These are phyloP conservation scores for Colletotrichum sidae DNA, from an alignment of 2,329 filamentous ascomycete genomes.

Conservation along the genomic window DNA sequence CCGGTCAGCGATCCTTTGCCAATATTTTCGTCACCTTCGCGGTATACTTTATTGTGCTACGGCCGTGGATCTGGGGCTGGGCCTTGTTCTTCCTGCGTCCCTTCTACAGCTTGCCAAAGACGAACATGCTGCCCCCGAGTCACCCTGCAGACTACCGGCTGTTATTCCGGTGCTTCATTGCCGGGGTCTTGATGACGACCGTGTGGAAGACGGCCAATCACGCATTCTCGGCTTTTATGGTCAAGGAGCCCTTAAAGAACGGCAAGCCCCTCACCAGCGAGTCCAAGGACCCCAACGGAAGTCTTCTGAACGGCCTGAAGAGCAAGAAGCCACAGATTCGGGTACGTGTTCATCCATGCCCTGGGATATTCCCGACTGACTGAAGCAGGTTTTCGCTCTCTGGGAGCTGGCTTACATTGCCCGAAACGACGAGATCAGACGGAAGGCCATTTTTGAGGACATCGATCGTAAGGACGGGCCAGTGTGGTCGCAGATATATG, in stretches of 20 bases:
- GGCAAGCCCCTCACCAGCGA: conserved; percentile 85
- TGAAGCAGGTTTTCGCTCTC: conserved; percentile 74
- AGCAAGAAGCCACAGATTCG: conserved; percentile 83
- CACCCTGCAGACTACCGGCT: conserved; percentile 70
- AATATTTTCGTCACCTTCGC: conserved; percentile 60
- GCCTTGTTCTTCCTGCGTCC: conserved; percentile 77
- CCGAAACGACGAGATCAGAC: conserved; percentile 77
- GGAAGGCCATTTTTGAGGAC: conserved; percentile 86
- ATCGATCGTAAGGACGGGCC: conserved; percentile 84
- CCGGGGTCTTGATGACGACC: conserved; percentile 75
- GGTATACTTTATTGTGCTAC: conserved; percentile 72
- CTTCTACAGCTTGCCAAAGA: conserved; percentile 81
- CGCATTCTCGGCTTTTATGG: conserved; percentile 84
- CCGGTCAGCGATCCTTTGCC: conserved; percentile 53
- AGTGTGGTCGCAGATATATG: conserved; percentile 83
- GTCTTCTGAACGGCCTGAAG: conserved; percentile 84
- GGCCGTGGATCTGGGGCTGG: conserved; percentile 74
- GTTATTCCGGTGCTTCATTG: conserved; percentile 65
- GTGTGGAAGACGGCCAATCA: conserved; percentile 83
- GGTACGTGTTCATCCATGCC: conserved; percentile 55
- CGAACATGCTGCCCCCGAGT: conserved; percentile 70
- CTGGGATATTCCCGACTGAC: conserved; percentile 11
- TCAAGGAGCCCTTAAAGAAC: conserved; percentile 84
- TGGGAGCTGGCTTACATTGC: conserved; percentile 91
- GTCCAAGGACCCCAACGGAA: conserved; percentile 92